A percentile compares a stretch with the other conserved stretches of the same genome.
These are phyloP conservation scores for Ampelomyces quisqualis DNA, from an alignment of 2,329 filamentous ascomycete species.

Conservation along the genomic window DNA sequence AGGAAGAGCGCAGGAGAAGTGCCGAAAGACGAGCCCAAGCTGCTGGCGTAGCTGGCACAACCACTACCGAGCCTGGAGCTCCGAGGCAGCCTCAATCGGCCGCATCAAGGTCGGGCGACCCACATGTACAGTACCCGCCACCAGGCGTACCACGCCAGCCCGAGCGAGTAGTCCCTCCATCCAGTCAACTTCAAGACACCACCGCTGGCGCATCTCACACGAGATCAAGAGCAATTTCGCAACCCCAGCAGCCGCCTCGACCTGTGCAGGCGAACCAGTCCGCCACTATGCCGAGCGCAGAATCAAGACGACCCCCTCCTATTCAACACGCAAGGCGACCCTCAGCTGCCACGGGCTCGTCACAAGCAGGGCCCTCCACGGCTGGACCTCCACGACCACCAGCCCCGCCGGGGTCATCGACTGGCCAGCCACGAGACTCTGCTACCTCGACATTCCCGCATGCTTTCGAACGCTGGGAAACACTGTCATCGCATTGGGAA, in stretches of 20 bases:
- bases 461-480: conserved; percentile 97
- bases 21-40: conserved; percentile 62
- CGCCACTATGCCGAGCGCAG: conserved; percentile 21
- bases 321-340: conserved; percentile 37
- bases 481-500: conserved; percentile 95
- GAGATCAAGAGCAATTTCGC: conserved; percentile 36
- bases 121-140: conserved; percentile 29
- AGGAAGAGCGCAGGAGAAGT: conserved; percentile 54
- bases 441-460: conserved; percentile 77
- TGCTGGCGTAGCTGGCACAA: conserved; percentile 52
- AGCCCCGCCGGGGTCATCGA: conserved; percentile 27
- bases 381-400: conserved; percentile 32
- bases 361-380: conserved; percentile 36
- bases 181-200: conserved; percentile 27
- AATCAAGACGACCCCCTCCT: conserved; percentile 35
- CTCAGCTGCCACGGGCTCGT: conserved; percentile 29
- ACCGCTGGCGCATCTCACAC: conserved; percentile 31
- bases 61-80: conserved; percentile 31
- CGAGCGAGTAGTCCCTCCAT: conserved; percentile 28
- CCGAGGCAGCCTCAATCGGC: conserved; percentile 33
- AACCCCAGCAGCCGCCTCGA: conserved; percentile 41
- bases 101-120: conserved; percentile 30
- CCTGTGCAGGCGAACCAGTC: conserved; percentile 29
- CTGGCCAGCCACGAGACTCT: conserved; percentile 37
- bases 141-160: conserved; percentile 33